Percentiles rank a stretch among this genome's conserved stretches.
These are phyloP conservation scores for Alternaria postmessia DNA, from an alignment of 2,329 filamentous ascomycete genomes.

Conservation along the genomic window DNA sequence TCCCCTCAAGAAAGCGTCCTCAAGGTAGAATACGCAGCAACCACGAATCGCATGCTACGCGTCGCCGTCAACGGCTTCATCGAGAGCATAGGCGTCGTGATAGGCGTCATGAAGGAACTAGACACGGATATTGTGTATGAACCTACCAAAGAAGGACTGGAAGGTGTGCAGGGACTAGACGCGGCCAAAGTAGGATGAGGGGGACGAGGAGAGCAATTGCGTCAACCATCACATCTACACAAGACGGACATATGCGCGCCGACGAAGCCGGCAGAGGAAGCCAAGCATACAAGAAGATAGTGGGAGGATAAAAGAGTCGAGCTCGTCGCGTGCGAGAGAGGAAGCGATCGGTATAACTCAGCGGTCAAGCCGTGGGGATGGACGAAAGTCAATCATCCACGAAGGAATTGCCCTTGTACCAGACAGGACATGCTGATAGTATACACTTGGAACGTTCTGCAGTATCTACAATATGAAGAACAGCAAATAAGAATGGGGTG, in stretches of 20 bases:
- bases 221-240: background rate
- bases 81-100: conserved; percentile 82
- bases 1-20: conserved; percentile 60
- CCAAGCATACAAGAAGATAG: background rate
- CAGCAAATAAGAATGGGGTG: too few relatives aligned
- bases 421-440: too few relatives aligned
- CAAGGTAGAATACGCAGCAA: conserved; percentile 79
- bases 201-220: background rate
- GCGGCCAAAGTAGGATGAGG: conserved; percentile 64
- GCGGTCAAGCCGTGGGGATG: background rate
- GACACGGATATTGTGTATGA: conserved; percentile 80
- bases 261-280: background rate
- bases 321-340: background rate
- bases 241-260: background rate
- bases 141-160: conserved; percentile 51
- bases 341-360: too few relatives aligned
- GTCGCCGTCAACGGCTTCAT: conserved; percentile 97
- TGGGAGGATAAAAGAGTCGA: background rate
- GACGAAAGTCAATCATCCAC: too few relatives aligned
- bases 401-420: too few relatives aligned
- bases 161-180: conserved; percentile 78
- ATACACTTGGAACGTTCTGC: too few relatives aligned
- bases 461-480: too few relatives aligned
- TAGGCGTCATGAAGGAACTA: conserved; percentile 89
- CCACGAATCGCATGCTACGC: conserved; percentile 94